These are phyloP conservation scores for Euryodendron excelsum DNA, from an alignment of 148 eudicot species.

Conservation along the genomic window DNA sequence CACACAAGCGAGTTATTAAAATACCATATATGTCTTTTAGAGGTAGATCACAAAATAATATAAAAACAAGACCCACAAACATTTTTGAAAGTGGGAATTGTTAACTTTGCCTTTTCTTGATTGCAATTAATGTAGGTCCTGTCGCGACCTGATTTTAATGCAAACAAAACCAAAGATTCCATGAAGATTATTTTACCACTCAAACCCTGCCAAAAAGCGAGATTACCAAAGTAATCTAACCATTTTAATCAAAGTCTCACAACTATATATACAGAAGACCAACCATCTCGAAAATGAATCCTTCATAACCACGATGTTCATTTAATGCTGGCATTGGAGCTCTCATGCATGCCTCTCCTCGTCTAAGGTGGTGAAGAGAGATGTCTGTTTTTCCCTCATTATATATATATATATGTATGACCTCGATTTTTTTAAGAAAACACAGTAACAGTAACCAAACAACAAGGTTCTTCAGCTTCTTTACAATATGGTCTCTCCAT, in stretches of 20 bases:
- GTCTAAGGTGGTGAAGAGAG: constrained; percentile 41
- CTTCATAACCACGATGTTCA: constrained; percentile 34
- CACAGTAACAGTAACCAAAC: not conserved
- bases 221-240: constrained; percentile 4
- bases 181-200: not conserved
- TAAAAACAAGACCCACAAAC: too few species aligned
- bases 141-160: not conserved
- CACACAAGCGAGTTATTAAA: too few species aligned
- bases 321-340: constrained; percentile 47
- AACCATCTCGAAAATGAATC: constrained; percentile 44
- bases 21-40: too few species aligned
- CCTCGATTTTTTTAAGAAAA: not conserved
- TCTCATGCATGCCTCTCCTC: constrained; percentile 24
- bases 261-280: constrained; percentile 6
- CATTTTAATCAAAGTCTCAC: not conserved
- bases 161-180: not conserved
- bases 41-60: too few species aligned
- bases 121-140: too few species aligned
- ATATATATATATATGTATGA: too few species aligned
- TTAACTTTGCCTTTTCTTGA: too few species aligned
- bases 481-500: too few species aligned
- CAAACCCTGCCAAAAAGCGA: constrained; percentile 2
- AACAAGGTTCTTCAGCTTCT: constrained; percentile 25
- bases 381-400: constrained; percentile 44
- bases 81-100: too few species aligned